Conservation (phyloP, 176 grass and related monocot species). For the Tillandsia fasciculata region DNA sequence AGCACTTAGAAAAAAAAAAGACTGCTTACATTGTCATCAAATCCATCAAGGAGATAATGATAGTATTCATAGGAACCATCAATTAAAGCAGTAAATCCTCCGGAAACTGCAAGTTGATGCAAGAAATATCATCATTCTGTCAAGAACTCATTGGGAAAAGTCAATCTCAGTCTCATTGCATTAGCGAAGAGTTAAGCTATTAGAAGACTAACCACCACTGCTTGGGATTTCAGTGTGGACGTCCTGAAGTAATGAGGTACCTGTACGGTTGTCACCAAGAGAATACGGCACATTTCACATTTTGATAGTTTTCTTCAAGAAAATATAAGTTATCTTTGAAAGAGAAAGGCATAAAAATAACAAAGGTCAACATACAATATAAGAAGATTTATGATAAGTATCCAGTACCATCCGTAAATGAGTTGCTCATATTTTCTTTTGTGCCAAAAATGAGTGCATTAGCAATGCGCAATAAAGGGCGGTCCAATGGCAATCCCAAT, state of each 20-base stretch:
- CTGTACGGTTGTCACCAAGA: slow-evolving; percentile 31
- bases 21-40: slow-evolving; percentile 85
- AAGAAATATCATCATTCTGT: slow-evolving; percentile 14
- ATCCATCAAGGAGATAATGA: slow-evolving; percentile 74
- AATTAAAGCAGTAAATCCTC: slow-evolving; percentile 60
- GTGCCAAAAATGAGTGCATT: slow-evolving; percentile 57
- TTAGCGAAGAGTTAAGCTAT: no score
- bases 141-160: background rate
- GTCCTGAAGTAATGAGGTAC: slow-evolving; percentile 54
- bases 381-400: background rate
- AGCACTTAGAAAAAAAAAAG: background rate
- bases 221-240: slow-evolving; percentile 77
- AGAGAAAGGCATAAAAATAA: background rate
- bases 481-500: slow-evolving; percentile 77
- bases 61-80: slow-evolving; percentile 98
- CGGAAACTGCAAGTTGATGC: slow-evolving; percentile 60
- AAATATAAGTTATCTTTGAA: slow-evolving; percentile 16
- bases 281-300: background rate
- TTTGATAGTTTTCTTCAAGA: background rate
- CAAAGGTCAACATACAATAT: background rate
- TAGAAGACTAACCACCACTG: slow-evolving; percentile 56
- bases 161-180: slow-evolving; percentile 10
- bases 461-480: slow-evolving; percentile 66
- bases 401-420: slow-evolving; percentile 31
- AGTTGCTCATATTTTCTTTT: slow-evolving; percentile 22